A percentile compares a stretch with the other conserved stretches of the same genome.
phyloP scores from a whole-genome alignment of 441 rosid genomes.

The Aleurites moluccanus region DNA sequence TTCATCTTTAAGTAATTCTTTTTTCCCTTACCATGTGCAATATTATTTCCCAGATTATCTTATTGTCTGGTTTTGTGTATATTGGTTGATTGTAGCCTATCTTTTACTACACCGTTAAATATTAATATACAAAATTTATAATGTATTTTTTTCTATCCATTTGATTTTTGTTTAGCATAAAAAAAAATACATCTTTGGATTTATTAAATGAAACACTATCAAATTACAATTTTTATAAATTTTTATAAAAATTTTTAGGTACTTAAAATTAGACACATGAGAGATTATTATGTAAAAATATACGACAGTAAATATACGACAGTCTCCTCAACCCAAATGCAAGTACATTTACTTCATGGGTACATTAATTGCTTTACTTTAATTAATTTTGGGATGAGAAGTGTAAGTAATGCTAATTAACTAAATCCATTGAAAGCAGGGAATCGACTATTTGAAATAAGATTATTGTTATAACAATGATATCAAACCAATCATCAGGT shows the following conservation, averaged over 20 bases:
- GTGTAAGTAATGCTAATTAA: background rate
- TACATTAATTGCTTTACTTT: constrained; percentile 6
- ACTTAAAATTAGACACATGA: constrained; percentile 18
- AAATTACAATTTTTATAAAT: too few species aligned
- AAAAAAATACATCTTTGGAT: too few species aligned
- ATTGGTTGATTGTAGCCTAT: background rate
- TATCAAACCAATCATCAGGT: constrained; percentile 41
- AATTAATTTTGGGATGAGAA: background rate
- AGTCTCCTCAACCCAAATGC: too few species aligned
- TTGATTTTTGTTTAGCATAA: too few species aligned
- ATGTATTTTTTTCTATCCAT: too few species aligned
- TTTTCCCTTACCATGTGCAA: background rate
- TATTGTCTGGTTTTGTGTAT: background rate
- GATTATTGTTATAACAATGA: constrained; percentile 42
- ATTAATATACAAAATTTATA: too few species aligned
- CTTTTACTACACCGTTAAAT: background rate
- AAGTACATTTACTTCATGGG: constrained; percentile 48
- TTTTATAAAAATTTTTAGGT: too few species aligned
- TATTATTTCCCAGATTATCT: background rate
- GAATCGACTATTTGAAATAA: constrained; percentile 51
- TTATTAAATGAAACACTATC: too few species aligned
- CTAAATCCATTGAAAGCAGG: constrained; percentile 26
- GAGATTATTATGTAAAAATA: too few species aligned
- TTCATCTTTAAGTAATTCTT: background rate
- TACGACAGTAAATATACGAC: too few species aligned